phyloP scores from a whole-genome alignment of 1,139 yeast species.

The Scheffersomyces insectosa region DNA sequence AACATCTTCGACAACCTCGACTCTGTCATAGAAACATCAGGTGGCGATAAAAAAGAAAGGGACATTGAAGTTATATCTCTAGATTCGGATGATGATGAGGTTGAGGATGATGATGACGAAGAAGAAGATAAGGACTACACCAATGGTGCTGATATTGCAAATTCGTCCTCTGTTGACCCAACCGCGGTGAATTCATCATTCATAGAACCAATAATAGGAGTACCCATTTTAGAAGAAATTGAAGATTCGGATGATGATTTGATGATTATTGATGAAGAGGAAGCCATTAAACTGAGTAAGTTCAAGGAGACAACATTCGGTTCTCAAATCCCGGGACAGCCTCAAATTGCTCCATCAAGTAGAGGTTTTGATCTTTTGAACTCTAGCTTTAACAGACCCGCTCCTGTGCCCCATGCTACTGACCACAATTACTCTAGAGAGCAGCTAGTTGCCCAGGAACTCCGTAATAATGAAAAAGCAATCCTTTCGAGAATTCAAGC shows the following conservation, averaged over 20 bases:
- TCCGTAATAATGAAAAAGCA: background rate
- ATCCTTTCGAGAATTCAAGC: background rate
- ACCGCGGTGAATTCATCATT: too few species aligned
- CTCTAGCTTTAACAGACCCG: conserved; percentile 29
- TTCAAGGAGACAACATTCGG: conserved; percentile 21
- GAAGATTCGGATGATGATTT: conserved; percentile 22
- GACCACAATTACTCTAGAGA: conserved; percentile 6
- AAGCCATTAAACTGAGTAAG: conserved; percentile 16
- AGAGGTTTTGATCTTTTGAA: conserved; percentile 2
- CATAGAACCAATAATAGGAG: too few species aligned
- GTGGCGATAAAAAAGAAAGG: background rate
- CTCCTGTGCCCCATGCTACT: conserved; percentile 32
- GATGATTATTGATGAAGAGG: conserved; percentile 20
- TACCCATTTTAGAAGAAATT: too few species aligned
- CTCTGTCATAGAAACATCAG: too few species aligned
- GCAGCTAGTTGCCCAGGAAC: conserved; percentile 5
- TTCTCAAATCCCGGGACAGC: too few species aligned
- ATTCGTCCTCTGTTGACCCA: too few species aligned
- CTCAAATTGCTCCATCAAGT: conserved; percentile 1
- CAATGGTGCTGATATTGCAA: too few species aligned
- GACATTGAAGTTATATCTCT: conserved; percentile 8
- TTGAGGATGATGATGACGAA: conserved; percentile 1
- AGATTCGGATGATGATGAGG: conserved; percentile 6
- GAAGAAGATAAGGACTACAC: too few species aligned
- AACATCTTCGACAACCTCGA: too few species aligned